Evolutionary conservation across 2,329 filamentous ascomycete genomes (phyloP), one percentile per base, ranked within the genome.

Genomic region (Aureobasidium sp.): DNA sequence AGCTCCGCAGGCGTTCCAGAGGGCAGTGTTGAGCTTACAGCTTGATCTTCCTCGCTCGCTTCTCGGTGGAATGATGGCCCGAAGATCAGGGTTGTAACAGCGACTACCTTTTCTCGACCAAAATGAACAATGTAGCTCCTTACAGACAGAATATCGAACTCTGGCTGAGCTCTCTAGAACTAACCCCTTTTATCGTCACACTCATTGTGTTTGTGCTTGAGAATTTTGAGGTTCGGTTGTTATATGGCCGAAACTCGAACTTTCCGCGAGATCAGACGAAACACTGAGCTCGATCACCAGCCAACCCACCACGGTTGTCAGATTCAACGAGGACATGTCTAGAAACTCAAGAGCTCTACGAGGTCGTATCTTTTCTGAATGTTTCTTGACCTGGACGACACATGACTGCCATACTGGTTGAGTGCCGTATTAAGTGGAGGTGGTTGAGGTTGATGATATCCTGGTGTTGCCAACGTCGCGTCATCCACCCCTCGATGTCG

Each of bases 1-100:
- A 84, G 81, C 67, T 76, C 73, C 47, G 78, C 74, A 61, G 82
- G 81, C 0, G 78, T 83, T 7, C 81, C 81, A 0, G 75, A 78
- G 61, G 82, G 80, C 0, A 79, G 77, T 65, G 75, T 82, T 1
- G 81, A 84, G 68, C 63, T 84, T 41, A 52, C 57, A 25, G 42
- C 34, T 48, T 58, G 54, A 48, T 42, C 11, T 13, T 15, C 5
- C 30, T 9, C 32, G 16, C 10, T 52, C 30, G 13, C 21, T 21
- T 13, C 6, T 54, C 50, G 50, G 50, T 3, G 21, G 15, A 42
- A 54, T 42, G 50, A 42, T 42, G 16, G 25, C 7, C 50, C 50
- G 50, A 54, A 13, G 27, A 16, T 7, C 50, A 54, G 50, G 50
- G 50, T 54, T 2, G 3, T n/a, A 32, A 10, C 8, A n/a, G 42